Percentiles rank a stretch among this genome's conserved stretches.
phyloP scores from a whole-genome alignment of 192 early-diverging fungal species.

The Ambispora gerdemannii region DNA sequence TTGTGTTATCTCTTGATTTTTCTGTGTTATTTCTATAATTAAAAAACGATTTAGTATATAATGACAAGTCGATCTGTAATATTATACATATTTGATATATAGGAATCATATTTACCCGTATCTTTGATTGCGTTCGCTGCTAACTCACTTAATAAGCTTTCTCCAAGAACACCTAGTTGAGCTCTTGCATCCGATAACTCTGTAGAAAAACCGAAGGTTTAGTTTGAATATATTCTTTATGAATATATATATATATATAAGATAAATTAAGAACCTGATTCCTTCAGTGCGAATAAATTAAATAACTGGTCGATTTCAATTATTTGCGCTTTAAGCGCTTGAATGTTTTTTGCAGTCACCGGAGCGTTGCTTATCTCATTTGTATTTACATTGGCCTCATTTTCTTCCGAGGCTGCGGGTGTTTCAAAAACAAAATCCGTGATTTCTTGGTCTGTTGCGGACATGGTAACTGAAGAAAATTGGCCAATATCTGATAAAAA shows the following conservation, averaged over 20 bases:
- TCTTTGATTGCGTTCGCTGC: neutral
- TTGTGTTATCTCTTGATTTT: neutral
- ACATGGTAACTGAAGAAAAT: too few relatives aligned
- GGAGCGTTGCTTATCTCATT: too few relatives aligned
- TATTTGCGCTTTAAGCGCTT: slow-evolving; percentile 8
- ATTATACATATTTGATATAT: neutral
- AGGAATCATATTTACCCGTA: neutral
- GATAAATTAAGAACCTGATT: too few relatives aligned
- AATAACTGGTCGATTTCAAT: slow-evolving; percentile 4
- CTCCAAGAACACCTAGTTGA: neutral
- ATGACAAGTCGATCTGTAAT: too few relatives aligned
- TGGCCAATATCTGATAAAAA: too few relatives aligned
- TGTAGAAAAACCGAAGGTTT: neutral
- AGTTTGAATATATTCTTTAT: neutral
- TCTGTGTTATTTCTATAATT: neutral
- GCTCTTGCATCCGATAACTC: neutral
- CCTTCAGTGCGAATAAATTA: neutral
- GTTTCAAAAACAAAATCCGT: too few relatives aligned
- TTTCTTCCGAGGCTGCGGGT: too few relatives aligned
- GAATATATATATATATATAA: too few relatives aligned
- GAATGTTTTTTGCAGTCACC: slow-evolving; percentile 8
- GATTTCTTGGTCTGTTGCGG: too few relatives aligned
- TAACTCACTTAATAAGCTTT: neutral
- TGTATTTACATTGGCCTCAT: too few relatives aligned
- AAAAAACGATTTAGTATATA: neutral